Base-by-base conservation (phyloP, 164 flowering plant species). In the Magnolia officinalis region DNA sequence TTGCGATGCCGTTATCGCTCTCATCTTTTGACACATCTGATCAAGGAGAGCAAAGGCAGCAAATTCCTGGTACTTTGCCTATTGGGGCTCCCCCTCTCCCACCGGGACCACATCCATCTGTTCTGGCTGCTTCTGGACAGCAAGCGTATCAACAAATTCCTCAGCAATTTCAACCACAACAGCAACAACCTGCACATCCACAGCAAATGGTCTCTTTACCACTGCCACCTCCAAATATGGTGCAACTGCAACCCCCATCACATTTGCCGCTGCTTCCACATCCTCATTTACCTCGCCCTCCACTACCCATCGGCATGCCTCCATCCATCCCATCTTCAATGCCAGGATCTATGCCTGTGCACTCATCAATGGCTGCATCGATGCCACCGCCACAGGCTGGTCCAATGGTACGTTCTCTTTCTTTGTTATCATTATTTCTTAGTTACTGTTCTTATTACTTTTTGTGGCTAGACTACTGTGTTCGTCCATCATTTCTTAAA, bases 21-120 rank as follows among this genome's bases (percentile, higher is more conserved):
- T 84, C 92, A 71, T 86, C 91, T 52, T 83, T 88, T 70, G 98
- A 92, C 81, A 59, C 90, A 70, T 80, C 90, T 65, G 84, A 85
- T 71, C 97, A 92, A 76, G 97, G 93, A 76, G 97, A 92, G 26
- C 97, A 88, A 74, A 87, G 85, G 85, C 98, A 87, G 70, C 85
- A 87, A 67, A 74, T 84, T 74, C 81, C 86, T 14, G 81, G 73
- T 65, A 87, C 93, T 49, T 63, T 87, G 86, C 91, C 97, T 67
- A 78, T 78, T 64, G 95, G 92, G 67, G 94, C 94, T 63, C 99
- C 99, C 73, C 98, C 98, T 75, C 93, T 94, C 23, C 98, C 99
- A 7, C 97, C 97, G 72, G 99, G 96, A 75, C 97, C 97, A 16
- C 97, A 91, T 83, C 98, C 99, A 37, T 92, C 98, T 68, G 50